phyloP scores from a whole-genome alignment of 805 yeast species.

The Candida krabiensis region DNA sequence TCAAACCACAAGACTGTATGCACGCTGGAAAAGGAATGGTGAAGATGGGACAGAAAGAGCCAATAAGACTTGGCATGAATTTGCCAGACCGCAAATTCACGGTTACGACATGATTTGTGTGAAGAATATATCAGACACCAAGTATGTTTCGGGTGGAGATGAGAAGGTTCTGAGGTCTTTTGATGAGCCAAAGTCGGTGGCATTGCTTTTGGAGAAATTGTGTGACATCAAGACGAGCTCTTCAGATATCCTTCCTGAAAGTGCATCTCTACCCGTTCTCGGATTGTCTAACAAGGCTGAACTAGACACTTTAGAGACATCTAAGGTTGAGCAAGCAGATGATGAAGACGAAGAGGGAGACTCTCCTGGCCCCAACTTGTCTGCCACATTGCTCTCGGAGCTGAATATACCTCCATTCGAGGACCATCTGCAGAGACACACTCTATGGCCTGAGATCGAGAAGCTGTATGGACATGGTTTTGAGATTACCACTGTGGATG shows the following conservation, averaged over 20 bases:
- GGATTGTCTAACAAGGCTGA: conserved; percentile 92
- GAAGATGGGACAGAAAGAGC: conserved; percentile 33
- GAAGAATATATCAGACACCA: conserved; percentile 54
- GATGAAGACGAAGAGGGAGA: conserved; percentile 36
- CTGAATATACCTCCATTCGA: conserved; percentile 74
- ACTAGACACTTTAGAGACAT: conserved; percentile 43
- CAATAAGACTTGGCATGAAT: conserved; percentile 74
- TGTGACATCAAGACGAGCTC: conserved; percentile 41
- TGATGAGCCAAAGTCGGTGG: conserved; percentile 81
- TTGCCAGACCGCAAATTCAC: conserved; percentile 96
- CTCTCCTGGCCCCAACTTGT: conserved; percentile 35
- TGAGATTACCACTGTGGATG: conserved; percentile 79
- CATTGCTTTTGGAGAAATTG: conserved; percentile 54
- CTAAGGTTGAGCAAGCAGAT: conserved; percentile 38
- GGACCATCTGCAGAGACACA: conserved; percentile 86
- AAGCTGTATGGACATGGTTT: conserved; percentile 97
- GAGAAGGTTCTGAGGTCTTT: conserved; percentile 90
- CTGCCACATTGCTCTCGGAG: conserved; percentile 46
- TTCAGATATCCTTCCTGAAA: conserved; percentile 59
- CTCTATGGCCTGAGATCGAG: conserved; percentile 93
- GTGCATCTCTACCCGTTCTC: conserved; percentile 88
- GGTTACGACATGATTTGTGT: conserved; percentile 95
- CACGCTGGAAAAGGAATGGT: conserved; percentile 51
- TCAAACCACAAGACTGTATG: conserved; percentile 86
- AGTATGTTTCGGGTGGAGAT: conserved; percentile 92